Base-by-base conservation (phyloP, 1,139 yeast genomes). In the Yamadazyma trypodendri region DNA sequence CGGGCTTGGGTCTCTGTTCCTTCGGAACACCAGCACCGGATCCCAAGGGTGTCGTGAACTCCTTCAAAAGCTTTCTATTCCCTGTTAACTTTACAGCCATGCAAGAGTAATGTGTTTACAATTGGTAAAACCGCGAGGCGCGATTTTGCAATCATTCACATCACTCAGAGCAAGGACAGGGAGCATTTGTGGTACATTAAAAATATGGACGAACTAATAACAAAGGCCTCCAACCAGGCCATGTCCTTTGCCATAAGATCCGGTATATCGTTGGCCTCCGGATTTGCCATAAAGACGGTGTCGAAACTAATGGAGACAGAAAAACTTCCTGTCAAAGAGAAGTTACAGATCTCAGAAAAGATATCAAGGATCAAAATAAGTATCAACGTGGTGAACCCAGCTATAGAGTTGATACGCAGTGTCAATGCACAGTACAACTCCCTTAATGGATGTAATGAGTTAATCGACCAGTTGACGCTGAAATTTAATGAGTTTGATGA, bases 161-260 rank as follows among this genome's bases (percentile, higher is more conserved):
- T 23, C 25, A 23, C 16, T 25, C 15, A 27, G 10, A 23, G 20
- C 20, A 22, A 21, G n/a, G n/a, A n/a, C n/a, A 15, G 12, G 12
- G 24, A 30, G 9, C 16, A 5, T 25, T 25, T 15, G n/a, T 20
- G 8, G 7, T 11, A 4, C 18, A 15, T 14, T 15, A 18, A 25
- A 21, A 31, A 12, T n/a, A 71, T 71, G 77, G 77, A 72, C 46
- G 72, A 70, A 38, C 56, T 72, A 22, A 50, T 71, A 20, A 56
- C 66, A 17, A 74, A 79, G 61, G 94, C 94, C 3, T 84, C 90
- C 23, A 79, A 78, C 40, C 92, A 85, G 48, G 88, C 88, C 1
- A 87, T 85, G 8, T 77, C 89, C 2, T 83, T 85, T 62, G 95
- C 94, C 9, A 80, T 85, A 29, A 65, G 85, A 41, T 84, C 92